Base-by-base conservation (phyloP, 2,329 filamentous ascomycete species). In the Macrophomina phaseolina region DNA sequence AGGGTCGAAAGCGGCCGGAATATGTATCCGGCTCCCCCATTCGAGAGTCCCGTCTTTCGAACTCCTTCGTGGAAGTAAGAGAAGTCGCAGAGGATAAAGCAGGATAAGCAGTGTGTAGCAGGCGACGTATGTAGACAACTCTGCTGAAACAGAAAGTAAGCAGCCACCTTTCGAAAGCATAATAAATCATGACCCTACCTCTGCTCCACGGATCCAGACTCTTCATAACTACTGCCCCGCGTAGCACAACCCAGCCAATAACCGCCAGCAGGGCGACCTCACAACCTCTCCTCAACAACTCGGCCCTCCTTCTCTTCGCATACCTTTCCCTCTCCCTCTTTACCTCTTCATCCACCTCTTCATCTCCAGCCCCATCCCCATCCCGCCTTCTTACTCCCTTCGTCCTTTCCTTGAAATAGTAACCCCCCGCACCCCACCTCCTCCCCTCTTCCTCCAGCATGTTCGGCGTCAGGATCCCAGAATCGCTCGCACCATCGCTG, bases 1-100 rank as follows among this genome's bases (percentile, higher is more conserved):
- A 2, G 93, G 94, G 74, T 98, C 94, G 78, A 97, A 97, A n/a
- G 87, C 85, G 4, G 88, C 81, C 0, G 93, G 93, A 45, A 97
- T 82, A 48, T 84, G 83, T 72, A 89, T 86, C 58, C 83, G 81
- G 70, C 75, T 69, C 71, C 73, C 11, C 75, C 78, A 65, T 73
- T 73, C 52, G 71, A 32, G 51, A 18, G 9, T 23, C 32, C 32
- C 34, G 38, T 58, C 51, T 48, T 56, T 53, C 6, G 42, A 49
- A 12, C 32, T 28, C 18, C 7, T 38, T 2, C 52, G 40, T n/a
- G 65, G 60, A 28, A 16, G 61, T 8, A 65, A 70, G 2, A 81
- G 70, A 5, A 81, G 69, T 61, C 80, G 72, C 18, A 80, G 62
- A 9, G 80, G 79, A 69, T 82, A 82, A 8, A 79, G 65, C 5